Conservation (phyloP, 441 rosid genomes). For the Pelargonium citronellum region DNA sequence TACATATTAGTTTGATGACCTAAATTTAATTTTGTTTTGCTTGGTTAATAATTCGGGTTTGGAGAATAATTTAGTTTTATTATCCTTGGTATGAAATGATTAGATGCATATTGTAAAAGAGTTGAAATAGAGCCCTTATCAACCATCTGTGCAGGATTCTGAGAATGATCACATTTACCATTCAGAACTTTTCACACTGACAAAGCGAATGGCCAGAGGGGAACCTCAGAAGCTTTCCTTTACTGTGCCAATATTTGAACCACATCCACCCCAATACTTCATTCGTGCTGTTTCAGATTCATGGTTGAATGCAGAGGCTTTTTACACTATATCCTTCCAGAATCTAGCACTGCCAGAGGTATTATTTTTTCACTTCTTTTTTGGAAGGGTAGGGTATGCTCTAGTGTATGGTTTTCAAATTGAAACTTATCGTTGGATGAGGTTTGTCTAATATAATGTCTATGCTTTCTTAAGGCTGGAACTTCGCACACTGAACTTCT, state of each 20-base stretch:
- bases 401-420: slow-evolving; percentile 13
- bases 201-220: slow-evolving; percentile 82
- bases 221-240: slow-evolving; percentile 91
- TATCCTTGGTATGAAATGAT: neutral
- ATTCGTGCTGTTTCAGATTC: slow-evolving; percentile 98
- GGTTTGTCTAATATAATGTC: slow-evolving; percentile 23
- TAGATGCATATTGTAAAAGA: slow-evolving; percentile 10
- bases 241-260: slow-evolving; percentile 98
- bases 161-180: slow-evolving; percentile 98
- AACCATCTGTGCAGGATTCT: slow-evolving; percentile 61
- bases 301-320: slow-evolving; percentile 95
- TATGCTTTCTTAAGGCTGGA: slow-evolving; percentile 51
- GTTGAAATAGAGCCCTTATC: slow-evolving; percentile 14
- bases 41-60: neutral
- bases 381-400: slow-evolving; percentile 8
- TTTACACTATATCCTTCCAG: slow-evolving; percentile 88
- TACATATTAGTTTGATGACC: neutral
- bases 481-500: slow-evolving; percentile 91
- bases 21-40: neutral
- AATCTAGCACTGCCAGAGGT: slow-evolving; percentile 94
- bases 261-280: slow-evolving; percentile 97
- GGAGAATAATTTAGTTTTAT: neutral
- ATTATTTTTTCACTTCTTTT: slow-evolving; percentile 5
- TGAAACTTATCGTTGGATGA: slow-evolving; percentile 18
- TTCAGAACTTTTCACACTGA: slow-evolving; percentile 89